A percentile compares a stretch with the other conserved stretches of the same genome.
phyloP scores from a whole-genome alignment of 1,284 basidiomycete genomes.

The Melampsora abietis-canadensis region DNA sequence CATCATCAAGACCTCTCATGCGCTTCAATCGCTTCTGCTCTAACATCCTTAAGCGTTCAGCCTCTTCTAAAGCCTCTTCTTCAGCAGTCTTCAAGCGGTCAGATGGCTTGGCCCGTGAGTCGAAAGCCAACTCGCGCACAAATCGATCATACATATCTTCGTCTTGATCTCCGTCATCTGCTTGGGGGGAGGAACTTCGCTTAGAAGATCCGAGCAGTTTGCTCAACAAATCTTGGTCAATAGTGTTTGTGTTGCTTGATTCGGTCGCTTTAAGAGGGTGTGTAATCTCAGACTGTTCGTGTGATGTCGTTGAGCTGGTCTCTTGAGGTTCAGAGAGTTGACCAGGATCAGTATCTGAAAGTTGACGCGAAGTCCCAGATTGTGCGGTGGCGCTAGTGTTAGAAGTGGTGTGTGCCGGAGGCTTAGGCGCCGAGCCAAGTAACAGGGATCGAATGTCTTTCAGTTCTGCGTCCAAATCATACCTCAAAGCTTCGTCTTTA shows the following conservation, averaged over 20 bases:
- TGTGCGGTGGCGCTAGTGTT: not conserved
- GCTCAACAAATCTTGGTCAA: constrained; percentile 49
- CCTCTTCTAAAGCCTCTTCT: constrained; percentile 83
- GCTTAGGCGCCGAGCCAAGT: constrained; percentile 57
- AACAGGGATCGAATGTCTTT: constrained; percentile 71
- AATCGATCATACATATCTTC: constrained; percentile 72
- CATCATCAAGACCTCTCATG: constrained; percentile 82
- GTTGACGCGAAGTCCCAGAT: not conserved
- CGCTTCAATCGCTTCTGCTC: constrained; percentile 75
- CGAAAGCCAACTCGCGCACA: constrained; percentile 87
- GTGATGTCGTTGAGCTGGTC: not conserved
- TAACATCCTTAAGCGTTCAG: constrained; percentile 77
- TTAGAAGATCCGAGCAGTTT: constrained; percentile 47
- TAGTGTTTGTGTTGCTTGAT: constrained; percentile 45
- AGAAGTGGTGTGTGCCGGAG: constrained; percentile 52
- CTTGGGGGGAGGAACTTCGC: not conserved
- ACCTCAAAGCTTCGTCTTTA: constrained; percentile 77
- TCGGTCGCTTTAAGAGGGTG: constrained; percentile 30
- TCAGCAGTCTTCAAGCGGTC: constrained; percentile 95
- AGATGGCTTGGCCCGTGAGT: constrained; percentile 87
- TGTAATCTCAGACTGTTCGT: not conserved
- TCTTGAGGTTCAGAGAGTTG: not conserved
- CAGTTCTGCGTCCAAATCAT: constrained; percentile 83
- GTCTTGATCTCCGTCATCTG: constrained; percentile 43
- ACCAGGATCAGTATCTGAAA: not conserved